Percentiles rank a stretch among this genome's conserved stretches.
Conservation (phyloP, 2,329 filamentous ascomycete genomes). For the Didymella pinodella region DNA sequence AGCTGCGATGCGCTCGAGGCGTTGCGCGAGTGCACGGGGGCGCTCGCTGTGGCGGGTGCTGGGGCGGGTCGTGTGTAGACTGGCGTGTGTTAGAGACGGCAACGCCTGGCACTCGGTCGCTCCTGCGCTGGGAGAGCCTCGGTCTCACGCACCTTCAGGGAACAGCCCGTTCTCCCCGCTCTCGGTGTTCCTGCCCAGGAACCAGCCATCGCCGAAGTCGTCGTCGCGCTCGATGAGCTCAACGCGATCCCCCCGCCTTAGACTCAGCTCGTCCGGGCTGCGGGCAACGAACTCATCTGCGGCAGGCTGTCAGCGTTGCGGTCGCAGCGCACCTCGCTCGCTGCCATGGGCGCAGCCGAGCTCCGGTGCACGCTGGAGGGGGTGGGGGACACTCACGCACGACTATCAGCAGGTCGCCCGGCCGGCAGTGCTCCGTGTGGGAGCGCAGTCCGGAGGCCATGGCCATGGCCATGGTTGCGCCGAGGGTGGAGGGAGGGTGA, state of each 20-base stretch:
- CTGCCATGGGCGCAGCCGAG: not conserved
- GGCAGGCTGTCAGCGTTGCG: conserved; percentile 19
- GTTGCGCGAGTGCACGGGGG: conserved; percentile 42
- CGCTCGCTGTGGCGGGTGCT: conserved; percentile 31
- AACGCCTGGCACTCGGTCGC: not conserved
- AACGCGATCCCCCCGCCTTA: conserved; percentile 84
- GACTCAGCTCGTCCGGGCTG: conserved; percentile 89
- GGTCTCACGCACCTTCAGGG: conserved; percentile 70
- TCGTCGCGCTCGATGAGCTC: conserved; percentile 86
- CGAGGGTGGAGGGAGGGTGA: conserved; percentile 9
- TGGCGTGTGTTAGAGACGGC: conserved; percentile 45
- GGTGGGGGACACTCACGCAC: conserved; percentile 67
- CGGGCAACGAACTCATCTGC: conserved; percentile 91
- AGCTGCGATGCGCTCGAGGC: conserved; percentile 36
- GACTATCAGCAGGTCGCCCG: conserved; percentile 73
- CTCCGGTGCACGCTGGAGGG: conserved; percentile 1
- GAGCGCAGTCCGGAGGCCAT: conserved; percentile 30
- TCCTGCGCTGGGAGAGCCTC: not conserved
- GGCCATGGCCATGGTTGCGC: conserved; percentile 47
- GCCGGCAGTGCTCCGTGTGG: conserved; percentile 60
- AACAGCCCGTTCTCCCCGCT: conserved; percentile 81
- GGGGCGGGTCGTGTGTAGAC: conserved; percentile 70
- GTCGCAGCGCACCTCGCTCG: not conserved
- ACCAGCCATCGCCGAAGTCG: conserved; percentile 90
- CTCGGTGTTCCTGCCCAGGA: conserved; percentile 75